These are phyloP conservation scores for Eutrema yunnanense DNA, from an alignment of 345 rosid species.

Conservation along the genomic window DNA sequence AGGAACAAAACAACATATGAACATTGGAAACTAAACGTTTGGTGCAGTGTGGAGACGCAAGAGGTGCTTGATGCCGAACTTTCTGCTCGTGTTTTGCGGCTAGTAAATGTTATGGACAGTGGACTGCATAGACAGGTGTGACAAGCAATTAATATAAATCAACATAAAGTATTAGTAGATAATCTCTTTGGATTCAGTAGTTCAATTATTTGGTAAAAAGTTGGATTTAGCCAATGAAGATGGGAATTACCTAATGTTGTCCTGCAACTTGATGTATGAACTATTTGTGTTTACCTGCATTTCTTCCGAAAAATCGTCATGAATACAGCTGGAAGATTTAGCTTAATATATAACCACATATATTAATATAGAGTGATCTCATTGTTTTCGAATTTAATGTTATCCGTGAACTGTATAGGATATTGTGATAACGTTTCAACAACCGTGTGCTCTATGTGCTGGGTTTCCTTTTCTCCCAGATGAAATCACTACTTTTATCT, in stretches of 20 bases:
- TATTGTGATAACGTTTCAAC: conserved; percentile 3
- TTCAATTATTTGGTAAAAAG: background rate
- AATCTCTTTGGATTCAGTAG: background rate
- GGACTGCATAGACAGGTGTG: conserved; percentile 84
- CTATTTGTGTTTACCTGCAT: background rate
- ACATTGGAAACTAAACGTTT: conserved; percentile 4
- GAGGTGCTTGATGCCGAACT: conserved; percentile 99
- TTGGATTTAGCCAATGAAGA: conserved; percentile 4
- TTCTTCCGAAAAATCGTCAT: background rate
- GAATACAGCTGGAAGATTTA: background rate
- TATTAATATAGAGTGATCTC: background rate
- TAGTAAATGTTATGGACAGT: conserved; percentile 84
- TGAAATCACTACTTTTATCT: background rate
- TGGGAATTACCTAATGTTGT: background rate
- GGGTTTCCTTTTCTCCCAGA: conserved; percentile 5
- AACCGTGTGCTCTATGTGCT: background rate
- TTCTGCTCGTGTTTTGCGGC: conserved; percentile 94
- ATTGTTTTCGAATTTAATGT: background rate
- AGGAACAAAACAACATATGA: conserved; percentile 13
- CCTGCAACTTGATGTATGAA: conserved; percentile 2
- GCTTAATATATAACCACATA: background rate
- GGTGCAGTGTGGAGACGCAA: conserved; percentile 83
- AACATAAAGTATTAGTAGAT: background rate
- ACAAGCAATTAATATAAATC: background rate
- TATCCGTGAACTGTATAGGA: background rate